phyloP scores from a whole-genome alignment of 106 monocot genomes.

The Phalaenopsis equestris region DNA sequence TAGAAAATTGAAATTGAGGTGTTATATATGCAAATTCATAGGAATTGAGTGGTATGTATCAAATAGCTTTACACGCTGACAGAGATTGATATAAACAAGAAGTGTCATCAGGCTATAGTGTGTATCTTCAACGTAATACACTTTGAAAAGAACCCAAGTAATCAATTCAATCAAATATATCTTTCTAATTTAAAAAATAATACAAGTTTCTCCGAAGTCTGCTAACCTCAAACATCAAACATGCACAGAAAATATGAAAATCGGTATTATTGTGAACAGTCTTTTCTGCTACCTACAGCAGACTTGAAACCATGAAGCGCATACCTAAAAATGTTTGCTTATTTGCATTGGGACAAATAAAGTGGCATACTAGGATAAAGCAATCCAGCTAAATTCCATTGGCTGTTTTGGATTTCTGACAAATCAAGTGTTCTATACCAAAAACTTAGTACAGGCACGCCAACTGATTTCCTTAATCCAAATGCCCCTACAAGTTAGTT shows the following conservation, averaged over 20 bases:
- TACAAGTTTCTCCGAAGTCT: neutral
- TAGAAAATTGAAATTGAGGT: too few species aligned
- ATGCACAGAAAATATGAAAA: neutral
- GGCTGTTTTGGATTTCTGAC: neutral
- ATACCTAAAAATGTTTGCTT: neutral
- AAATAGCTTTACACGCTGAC: neutral
- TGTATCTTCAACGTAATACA: neutral
- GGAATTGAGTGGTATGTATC: neutral
- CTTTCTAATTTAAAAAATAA: neutral
- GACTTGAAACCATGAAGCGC: neutral
- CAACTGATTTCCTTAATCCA: too few species aligned
- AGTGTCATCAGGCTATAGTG: neutral
- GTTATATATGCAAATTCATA: too few species aligned
- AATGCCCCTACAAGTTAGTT: too few species aligned
- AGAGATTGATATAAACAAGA: neutral
- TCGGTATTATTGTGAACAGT: neutral
- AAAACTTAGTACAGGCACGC: too few species aligned
- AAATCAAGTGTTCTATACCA: neutral
- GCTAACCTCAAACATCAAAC: neutral
- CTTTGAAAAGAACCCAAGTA: neutral
- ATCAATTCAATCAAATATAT: too few species aligned
- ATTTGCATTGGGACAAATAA: neutral
- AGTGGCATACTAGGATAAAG: neutral
- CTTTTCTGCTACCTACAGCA: neutral
- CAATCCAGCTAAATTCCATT: neutral